phyloP scores from a whole-genome alignment of 2,329 filamentous ascomycete species.

The Cadophora gregata region DNA sequence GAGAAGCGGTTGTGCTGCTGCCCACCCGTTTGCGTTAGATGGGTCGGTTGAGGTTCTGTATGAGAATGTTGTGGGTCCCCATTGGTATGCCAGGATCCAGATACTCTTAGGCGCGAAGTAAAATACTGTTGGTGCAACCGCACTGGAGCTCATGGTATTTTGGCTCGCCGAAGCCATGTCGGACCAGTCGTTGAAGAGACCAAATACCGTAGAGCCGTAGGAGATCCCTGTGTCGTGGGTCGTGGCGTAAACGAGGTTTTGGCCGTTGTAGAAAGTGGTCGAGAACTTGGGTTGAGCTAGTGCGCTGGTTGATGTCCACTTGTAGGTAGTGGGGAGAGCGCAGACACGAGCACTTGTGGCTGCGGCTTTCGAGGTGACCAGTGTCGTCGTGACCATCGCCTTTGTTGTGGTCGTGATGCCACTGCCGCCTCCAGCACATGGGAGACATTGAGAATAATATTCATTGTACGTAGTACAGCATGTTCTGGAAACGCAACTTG shows the following conservation, averaged over 20 bases:
- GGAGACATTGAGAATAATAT: conserved; percentile 16
- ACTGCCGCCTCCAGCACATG: not conserved
- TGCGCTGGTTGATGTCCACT: conserved; percentile 58
- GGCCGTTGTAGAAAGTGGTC: conserved; percentile 57
- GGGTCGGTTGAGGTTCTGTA: conserved; percentile 66
- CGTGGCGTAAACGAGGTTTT: conserved; percentile 66
- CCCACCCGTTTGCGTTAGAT: conserved; percentile 63
- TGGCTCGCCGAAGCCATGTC: conserved; percentile 58
- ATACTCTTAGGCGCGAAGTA: conserved; percentile 64
- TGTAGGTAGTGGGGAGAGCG: conserved; percentile 59
- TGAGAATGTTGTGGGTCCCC: conserved; percentile 63
- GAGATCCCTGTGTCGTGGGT: conserved; percentile 49
- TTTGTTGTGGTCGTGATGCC: not conserved
- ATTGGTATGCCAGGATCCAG: conserved; percentile 72
- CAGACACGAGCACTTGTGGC: conserved; percentile 45
- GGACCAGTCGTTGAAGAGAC: conserved; percentile 58
- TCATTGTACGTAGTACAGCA: conserved; percentile 14
- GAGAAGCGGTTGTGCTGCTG: conserved; percentile 59
- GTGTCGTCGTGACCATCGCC: not conserved
- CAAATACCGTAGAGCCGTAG: conserved; percentile 66
- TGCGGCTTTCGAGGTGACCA: not conserved
- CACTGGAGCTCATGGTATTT: conserved; percentile 52
- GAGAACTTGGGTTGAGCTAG: conserved; percentile 64
- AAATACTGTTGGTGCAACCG: conserved; percentile 68
- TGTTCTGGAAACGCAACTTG: conserved; percentile 11